phyloP scores from a whole-genome alignment of 176 grass and related monocot species.

The Carex pumila region DNA sequence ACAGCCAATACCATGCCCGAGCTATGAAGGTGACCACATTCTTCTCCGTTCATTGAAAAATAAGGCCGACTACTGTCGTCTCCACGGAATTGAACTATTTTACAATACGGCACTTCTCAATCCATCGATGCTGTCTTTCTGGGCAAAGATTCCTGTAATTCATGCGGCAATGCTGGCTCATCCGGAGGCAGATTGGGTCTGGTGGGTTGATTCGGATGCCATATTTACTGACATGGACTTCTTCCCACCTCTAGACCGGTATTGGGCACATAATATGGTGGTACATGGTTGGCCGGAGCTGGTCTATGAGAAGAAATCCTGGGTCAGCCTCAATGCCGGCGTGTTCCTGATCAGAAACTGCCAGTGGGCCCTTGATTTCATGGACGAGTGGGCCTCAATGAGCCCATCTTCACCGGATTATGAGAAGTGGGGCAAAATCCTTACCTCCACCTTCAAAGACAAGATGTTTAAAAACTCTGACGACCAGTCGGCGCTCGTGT shows the following conservation, averaged over 20 bases:
- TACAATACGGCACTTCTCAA: slow-evolving; percentile 69
- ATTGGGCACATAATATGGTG: slow-evolving; percentile 60
- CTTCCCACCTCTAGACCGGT: slow-evolving; percentile 39
- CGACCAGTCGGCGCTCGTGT: slow-evolving; percentile 26
- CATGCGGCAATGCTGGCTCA: slow-evolving; percentile 72
- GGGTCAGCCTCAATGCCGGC: slow-evolving; percentile 92
- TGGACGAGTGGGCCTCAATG: slow-evolving; percentile 18
- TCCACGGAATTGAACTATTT: slow-evolving; percentile 62
- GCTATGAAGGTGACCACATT: slow-evolving; percentile 48
- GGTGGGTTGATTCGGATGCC: slow-evolving; percentile 97
- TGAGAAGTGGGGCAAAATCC: slow-evolving; percentile 27
- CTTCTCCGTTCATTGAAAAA: slow-evolving; percentile 70
- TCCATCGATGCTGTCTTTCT: slow-evolving; percentile 53
- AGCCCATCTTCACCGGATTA: slow-evolving; percentile 2
- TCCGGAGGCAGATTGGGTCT: slow-evolving; percentile 84
- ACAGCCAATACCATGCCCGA: slow-evolving; percentile 55
- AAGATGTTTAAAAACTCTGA: slow-evolving; percentile 67
- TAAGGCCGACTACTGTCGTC: slow-evolving; percentile 86
- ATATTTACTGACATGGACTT: slow-evolving; percentile 93
- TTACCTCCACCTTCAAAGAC: slow-evolving; percentile 52
- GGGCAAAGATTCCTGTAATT: slow-evolving; percentile 66
- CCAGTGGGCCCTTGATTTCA: slow-evolving; percentile 92
- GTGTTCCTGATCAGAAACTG: slow-evolving; percentile 94
- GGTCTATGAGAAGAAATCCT: slow-evolving; percentile 38
- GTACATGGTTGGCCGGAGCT: slow-evolving; percentile 62